Percentiles rank a stretch among this genome's conserved stretches.
These are phyloP conservation scores for Wakefieldia striispora DNA, from an alignment of 768 basidiomycete genomes.

Conservation along the genomic window DNA sequence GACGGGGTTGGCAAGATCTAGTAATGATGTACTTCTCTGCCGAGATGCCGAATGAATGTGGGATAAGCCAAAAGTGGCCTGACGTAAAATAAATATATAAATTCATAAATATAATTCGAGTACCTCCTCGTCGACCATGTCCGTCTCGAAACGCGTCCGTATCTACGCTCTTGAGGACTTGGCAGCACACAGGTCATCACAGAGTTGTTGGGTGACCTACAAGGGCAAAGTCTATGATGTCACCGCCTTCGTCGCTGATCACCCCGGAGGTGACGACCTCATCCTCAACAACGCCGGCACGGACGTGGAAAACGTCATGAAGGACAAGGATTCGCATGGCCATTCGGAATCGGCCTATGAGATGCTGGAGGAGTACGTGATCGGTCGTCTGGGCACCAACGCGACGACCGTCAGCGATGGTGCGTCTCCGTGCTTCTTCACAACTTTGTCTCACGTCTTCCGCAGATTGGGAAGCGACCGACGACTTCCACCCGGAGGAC, in stretches of 20 bases:
- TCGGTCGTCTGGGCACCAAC: conserved; percentile 79
- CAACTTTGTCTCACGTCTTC: conserved; percentile 7
- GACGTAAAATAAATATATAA: background rate
- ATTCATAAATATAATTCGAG: background rate
- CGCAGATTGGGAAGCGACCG: conserved; percentile 84
- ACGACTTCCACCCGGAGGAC: conserved; percentile 89
- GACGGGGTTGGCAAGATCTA: conserved; percentile 39
- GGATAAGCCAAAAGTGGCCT: conserved; percentile 14
- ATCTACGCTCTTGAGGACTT: conserved; percentile 80
- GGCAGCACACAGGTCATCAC: conserved; percentile 51
- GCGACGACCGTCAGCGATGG: conserved; percentile 78
- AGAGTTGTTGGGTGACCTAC: conserved; percentile 81
- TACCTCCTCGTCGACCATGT: conserved; percentile 41
- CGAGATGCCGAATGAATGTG: conserved; percentile 15
- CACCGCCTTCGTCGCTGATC: conserved; percentile 78
- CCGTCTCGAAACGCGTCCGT: conserved; percentile 56
- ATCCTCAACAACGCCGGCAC: conserved; percentile 80
- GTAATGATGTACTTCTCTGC: background rate
- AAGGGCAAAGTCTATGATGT: conserved; percentile 89
- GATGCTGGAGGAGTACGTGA: conserved; percentile 83
- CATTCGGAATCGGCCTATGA: conserved; percentile 91
- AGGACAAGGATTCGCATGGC: conserved; percentile 73
- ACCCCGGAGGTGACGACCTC: conserved; percentile 94
- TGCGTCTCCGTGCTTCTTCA: conserved; percentile 34
- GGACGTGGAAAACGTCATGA: conserved; percentile 82